These are phyloP conservation scores for Cyberlindnera veronae DNA, from an alignment of 805 yeast genomes.

Conservation along the genomic window DNA sequence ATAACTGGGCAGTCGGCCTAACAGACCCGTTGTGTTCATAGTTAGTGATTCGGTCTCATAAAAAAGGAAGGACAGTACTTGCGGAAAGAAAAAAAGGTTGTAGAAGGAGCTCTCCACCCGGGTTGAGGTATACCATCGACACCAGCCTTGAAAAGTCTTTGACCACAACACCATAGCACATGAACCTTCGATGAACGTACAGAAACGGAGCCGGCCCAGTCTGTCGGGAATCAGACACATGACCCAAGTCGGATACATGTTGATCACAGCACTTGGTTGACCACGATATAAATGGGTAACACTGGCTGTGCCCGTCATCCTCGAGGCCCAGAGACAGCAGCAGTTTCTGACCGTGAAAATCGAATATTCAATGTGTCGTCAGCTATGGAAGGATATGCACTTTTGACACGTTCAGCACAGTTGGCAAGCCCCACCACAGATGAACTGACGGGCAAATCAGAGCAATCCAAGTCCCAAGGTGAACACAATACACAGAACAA, in stretches of 20 bases:
- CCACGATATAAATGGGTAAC: background rate
- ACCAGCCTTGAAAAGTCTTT: constrained; percentile 1
- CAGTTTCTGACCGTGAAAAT: too few relatives aligned
- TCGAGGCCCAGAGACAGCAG: too few relatives aligned
- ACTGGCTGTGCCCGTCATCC: constrained; percentile 25
- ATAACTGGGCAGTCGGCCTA: constrained; percentile 62
- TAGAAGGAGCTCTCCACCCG: constrained; percentile 13
- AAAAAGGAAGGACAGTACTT: too few relatives aligned
- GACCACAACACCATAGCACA: background rate
- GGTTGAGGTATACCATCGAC: constrained; percentile 16
- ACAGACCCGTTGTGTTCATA: constrained; percentile 20
- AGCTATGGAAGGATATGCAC: too few relatives aligned
- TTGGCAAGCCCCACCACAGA: background rate
- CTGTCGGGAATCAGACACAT: constrained; percentile 24
- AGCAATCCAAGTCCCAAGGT: background rate
- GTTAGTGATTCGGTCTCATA: constrained; percentile 3
- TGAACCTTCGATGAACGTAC: too few relatives aligned
- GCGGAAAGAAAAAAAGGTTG: too few relatives aligned
- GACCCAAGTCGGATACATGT: constrained; percentile 14
- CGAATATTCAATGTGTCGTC: too few relatives aligned
- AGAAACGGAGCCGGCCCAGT: too few relatives aligned
- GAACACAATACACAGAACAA: background rate
- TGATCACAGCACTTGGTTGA: constrained; percentile 22
- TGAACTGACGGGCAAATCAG: background rate
- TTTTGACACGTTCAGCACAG: background rate